These are phyloP conservation scores for Colletotrichum gigasporum DNA, from an alignment of 2,329 filamentous ascomycete species.

Conservation along the genomic window DNA sequence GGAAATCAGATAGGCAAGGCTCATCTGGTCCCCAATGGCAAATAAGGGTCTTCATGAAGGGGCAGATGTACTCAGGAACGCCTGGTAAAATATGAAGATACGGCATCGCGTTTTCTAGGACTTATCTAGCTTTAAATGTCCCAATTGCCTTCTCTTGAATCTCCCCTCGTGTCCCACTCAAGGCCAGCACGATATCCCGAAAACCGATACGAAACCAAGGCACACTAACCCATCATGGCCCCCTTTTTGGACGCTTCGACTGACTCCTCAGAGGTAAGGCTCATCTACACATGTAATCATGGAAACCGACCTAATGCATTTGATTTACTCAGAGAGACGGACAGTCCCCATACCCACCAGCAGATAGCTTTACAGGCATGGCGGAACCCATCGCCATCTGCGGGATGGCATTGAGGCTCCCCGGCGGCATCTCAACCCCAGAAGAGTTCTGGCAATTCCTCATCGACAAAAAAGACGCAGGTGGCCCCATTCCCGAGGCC, in stretches of 20 bases:
- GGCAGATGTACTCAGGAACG: no score
- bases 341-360: neutral
- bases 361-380: neutral
- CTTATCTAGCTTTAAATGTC: neutral
- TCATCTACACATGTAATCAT: neutral
- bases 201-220: no score
- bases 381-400: slow-evolving; percentile 38
- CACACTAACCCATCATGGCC: neutral
- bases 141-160: no score
- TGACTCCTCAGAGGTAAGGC: neutral
- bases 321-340: neutral
- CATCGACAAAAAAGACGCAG: slow-evolving; percentile 35
- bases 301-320: neutral
- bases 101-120: neutral
- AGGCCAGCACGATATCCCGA: no score
- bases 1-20: no score
- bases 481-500: slow-evolving; percentile 33
- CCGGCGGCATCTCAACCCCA: slow-evolving; percentile 34
- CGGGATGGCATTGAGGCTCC: slow-evolving; percentile 38
- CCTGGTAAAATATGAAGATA: no score
- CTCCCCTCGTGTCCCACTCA: no score
- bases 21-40: no score
- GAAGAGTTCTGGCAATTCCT: slow-evolving; percentile 39
- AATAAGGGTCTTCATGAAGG: no score
- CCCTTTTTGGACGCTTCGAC: neutral